A percentile compares a stretch with the other conserved stretches of the same genome.
Evolutionary conservation across 192 early-diverging fungal species (phyloP).

Genomic region (Allomyces macrogynus): DNA sequence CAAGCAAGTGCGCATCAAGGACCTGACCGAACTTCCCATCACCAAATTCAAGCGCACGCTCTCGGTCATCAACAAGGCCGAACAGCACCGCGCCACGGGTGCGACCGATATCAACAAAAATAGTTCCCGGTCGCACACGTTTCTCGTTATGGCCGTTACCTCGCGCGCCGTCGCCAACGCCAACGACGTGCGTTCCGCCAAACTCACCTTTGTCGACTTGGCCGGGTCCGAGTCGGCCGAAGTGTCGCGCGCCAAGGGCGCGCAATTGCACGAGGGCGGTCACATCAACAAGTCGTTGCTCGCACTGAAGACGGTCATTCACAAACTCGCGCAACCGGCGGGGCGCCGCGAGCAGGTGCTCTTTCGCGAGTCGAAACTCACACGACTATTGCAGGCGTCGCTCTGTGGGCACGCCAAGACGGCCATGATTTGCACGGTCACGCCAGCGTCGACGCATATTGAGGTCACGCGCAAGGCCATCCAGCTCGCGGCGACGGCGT

Average conservation of each 20-base stretch:
- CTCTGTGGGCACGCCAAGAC: background rate
- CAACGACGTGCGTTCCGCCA: background rate
- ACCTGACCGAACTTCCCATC: background rate
- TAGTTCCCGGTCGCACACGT: slow-evolving; percentile 77
- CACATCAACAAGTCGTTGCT: background rate
- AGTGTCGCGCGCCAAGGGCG: background rate
- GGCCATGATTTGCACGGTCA: background rate
- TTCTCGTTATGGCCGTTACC: background rate
- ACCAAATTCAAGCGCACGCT: background rate
- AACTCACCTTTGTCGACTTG: background rate
- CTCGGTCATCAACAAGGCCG: background rate
- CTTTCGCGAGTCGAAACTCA: background rate
- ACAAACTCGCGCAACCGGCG: background rate
- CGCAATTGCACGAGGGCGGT: background rate
- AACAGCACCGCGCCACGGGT: background rate
- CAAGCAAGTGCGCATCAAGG: background rate
- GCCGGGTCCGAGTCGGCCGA: background rate
- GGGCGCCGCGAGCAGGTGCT: background rate
- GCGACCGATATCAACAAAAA: slow-evolving; percentile 78
- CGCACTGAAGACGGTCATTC: background rate
- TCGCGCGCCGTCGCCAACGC: background rate
- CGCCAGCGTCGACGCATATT: background rate
- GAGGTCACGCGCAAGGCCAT: background rate
- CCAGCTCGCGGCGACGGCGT: no score
- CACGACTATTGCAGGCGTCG: background rate